These are phyloP conservation scores for Picea abies DNA, from an alignment of 83 land plant genomes.

Conservation along the genomic window DNA sequence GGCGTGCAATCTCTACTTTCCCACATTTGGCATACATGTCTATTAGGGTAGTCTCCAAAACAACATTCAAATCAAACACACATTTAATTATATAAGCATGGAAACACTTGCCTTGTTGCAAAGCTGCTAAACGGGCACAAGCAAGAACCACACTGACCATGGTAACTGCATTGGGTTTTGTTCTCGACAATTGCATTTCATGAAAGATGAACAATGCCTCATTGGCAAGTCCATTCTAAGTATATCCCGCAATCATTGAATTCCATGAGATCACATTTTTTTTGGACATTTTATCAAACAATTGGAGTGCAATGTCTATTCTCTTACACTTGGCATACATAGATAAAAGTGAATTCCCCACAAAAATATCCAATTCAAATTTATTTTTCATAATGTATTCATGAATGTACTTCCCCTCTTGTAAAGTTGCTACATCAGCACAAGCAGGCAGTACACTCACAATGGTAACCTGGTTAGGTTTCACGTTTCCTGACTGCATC, in stretches of 20 bases:
- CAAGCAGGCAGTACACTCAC: constrained; percentile 43
- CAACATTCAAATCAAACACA: constrained; percentile 24
- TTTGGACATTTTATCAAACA: constrained; percentile 20
- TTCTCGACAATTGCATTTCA: constrained; percentile 37
- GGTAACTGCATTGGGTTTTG: constrained; percentile 42
- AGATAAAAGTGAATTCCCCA: constrained; percentile 44
- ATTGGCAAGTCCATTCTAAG: constrained; percentile 24
- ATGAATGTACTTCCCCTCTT: constrained; percentile 41
- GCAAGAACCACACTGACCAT: constrained; percentile 45
- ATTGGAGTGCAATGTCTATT: constrained; percentile 21
- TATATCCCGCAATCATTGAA: constrained; percentile 40
- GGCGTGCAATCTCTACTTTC: constrained; percentile 36
- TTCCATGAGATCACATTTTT: constrained; percentile 55
- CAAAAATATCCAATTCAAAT: constrained; percentile 22
- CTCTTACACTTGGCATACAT: constrained; percentile 50
- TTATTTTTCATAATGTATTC: constrained; percentile 27
- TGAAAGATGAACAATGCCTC: constrained; percentile 44
- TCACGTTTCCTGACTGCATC: constrained; percentile 10
- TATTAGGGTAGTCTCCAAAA: constrained; percentile 37
- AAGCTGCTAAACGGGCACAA: constrained; percentile 32
- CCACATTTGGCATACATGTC: constrained; percentile 69
- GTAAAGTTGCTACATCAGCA: constrained; percentile 19
- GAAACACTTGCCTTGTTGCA: constrained; percentile 35
- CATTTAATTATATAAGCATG: constrained; percentile 32
- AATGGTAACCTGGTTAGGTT: constrained; percentile 30